Percentiles rank a stretch among this genome's conserved stretches.
These are phyloP conservation scores for Aspergillus pseudoterreus DNA, from an alignment of 2,329 filamentous ascomycete species.

Conservation along the genomic window DNA sequence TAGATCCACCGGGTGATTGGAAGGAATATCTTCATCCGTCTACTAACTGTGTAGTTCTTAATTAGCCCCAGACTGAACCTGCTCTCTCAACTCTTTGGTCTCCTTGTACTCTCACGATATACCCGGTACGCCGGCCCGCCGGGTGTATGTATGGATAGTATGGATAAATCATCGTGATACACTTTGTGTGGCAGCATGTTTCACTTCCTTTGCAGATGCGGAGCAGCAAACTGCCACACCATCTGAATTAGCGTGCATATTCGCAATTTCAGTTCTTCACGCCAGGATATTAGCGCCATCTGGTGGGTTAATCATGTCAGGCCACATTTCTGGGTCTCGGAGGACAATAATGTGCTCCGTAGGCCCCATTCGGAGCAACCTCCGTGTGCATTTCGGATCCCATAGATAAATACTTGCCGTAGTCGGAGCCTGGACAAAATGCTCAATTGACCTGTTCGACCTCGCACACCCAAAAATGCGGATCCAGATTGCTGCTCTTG, in stretches of 20 bases:
- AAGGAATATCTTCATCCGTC: not conserved
- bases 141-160: not conserved
- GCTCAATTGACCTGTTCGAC: not conserved
- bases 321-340: not conserved
- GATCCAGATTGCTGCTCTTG: slow-evolving; percentile 8
- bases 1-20: not conserved
- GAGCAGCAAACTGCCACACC: not conserved
- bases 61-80: too few species aligned
- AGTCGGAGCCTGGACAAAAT: not conserved
- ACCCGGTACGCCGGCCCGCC: slow-evolving; percentile 1
- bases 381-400: not conserved
- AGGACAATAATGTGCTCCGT: too few species aligned
- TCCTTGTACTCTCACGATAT: not conserved
- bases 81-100: not conserved
- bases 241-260: too few species aligned
- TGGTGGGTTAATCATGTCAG: too few species aligned
- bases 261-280: too few species aligned
- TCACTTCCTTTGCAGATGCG: not conserved
- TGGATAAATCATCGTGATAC: not conserved
- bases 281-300: too few species aligned
- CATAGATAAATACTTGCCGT: not conserved
- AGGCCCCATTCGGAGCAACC: not conserved
- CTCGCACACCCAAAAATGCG: slow-evolving; percentile 7
- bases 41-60: not conserved
- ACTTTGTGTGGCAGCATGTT: not conserved